Base-by-base conservation (phyloP, 805 yeast genomes). In the Candida michaelii region DNA sequence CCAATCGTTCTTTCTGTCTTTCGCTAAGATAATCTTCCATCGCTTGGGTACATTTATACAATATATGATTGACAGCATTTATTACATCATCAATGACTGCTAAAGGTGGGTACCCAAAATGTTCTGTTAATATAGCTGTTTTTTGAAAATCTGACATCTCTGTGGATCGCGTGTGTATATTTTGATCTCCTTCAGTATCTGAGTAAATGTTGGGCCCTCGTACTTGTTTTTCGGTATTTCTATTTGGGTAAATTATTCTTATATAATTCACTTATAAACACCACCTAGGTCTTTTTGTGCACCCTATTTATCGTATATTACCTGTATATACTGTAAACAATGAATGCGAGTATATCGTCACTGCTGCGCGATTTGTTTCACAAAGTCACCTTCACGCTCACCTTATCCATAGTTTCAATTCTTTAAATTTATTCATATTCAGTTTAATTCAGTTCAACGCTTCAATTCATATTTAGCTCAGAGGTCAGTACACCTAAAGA, bases 41-140 rank as follows among this genome's bases (percentile, higher is more conserved):
- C 1, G 88, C 95, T 36, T 77, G 78, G 0, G 90, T 82, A 55
- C 96, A 85, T 51, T 83, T 82, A 63, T 85, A 85, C 81, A 89
- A 76, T 19, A 88, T 79, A 39, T 82, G 89, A 55, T 89, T 89
- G 17, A 88, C 93, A 1, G 89, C 86, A 60, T 89, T 89, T 52
- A 89, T 87, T 10, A 90, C 83, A 54, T 88, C 96, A 53, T 90
- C 97, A 5, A 90, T 75, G 11, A 89, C 65, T 0, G 90, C 78
- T 8, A 89, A 75, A 0, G 97, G 96, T 6, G 93, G 85, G 54
- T 77, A 87, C 27, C 87, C 96, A 27, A 90, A 66, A 58, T 89
- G 96, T 62, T 89, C 97, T 1, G 96, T 85, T 39, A 90, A 69
- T 13, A 89, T 54, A 9, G 40, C 27, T 5, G 45, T 42, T 13